phyloP scores from a whole-genome alignment of 2,329 filamentous ascomycete species.

The Aspergillus quadrilineatus region DNA sequence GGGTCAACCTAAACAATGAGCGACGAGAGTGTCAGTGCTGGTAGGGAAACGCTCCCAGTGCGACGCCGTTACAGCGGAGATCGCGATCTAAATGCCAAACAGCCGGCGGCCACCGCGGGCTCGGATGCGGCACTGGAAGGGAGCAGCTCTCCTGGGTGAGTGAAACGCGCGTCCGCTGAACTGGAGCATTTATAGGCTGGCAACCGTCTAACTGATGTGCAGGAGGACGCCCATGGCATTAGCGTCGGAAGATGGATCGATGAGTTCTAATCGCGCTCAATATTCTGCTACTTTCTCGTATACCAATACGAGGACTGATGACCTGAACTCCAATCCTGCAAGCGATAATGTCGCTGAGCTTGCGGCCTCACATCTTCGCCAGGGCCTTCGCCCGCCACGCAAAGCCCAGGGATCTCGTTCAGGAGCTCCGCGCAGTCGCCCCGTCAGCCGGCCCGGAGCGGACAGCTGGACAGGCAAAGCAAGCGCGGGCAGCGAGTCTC shows the following conservation, averaged over 20 bases:
- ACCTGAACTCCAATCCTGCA: slow-evolving; percentile 14
- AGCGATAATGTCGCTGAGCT: slow-evolving; percentile 15
- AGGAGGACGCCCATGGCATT: slow-evolving; percentile 16
- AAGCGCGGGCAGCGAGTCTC: slow-evolving; percentile 13
- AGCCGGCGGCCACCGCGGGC: neutral
- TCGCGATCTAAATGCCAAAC: neutral
- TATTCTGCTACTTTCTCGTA: slow-evolving; percentile 20
- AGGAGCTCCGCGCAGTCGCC: slow-evolving; percentile 10
- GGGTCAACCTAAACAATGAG: slow-evolving; percentile 19
- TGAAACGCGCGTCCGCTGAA: neutral
- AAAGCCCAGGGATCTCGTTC: slow-evolving; percentile 9
- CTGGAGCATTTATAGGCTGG: neutral
- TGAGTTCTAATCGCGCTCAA: slow-evolving; percentile 18
- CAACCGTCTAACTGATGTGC: slow-evolving; percentile 9
- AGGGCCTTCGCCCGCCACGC: slow-evolving; percentile 13
- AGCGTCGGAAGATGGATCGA: slow-evolving; percentile 18
- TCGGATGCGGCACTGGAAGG: slow-evolving; percentile 3
- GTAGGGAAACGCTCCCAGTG: slow-evolving; percentile 19
- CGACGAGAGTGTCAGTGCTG: slow-evolving; percentile 18
- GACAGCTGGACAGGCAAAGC: slow-evolving; percentile 15
- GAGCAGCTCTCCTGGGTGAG: slow-evolving; percentile 17
- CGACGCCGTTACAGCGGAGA: slow-evolving; percentile 14
- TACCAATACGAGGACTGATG: slow-evolving; percentile 15
- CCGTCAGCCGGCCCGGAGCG: slow-evolving; percentile 12
- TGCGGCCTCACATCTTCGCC: slow-evolving; percentile 8